These are phyloP conservation scores for Alternaria hordeiaustralica DNA, from an alignment of 2,329 filamentous ascomycete species.

Conservation along the genomic window DNA sequence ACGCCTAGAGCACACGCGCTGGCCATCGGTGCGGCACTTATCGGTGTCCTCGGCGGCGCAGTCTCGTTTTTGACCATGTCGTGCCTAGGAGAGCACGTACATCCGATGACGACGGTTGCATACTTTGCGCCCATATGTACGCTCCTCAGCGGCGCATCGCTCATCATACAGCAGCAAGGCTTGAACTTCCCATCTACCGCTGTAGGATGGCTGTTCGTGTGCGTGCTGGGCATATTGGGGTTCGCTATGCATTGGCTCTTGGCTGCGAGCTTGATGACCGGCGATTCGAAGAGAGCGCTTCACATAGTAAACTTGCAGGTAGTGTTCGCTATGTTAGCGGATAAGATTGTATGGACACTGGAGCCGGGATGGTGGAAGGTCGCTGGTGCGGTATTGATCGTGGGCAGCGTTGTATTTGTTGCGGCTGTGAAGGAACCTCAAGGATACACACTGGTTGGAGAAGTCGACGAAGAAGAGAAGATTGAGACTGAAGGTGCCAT, in stretches of 20 bases:
- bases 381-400: background rate
- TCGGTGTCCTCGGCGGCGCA: background rate
- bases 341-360: background rate
- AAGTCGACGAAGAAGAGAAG: background rate
- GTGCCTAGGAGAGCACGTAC: background rate
- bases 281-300: background rate
- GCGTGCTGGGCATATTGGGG: background rate
- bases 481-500: background rate
- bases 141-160: background rate
- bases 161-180: background rate
- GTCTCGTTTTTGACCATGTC: background rate
- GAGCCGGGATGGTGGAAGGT: background rate
- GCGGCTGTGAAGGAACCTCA: background rate
- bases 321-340: background rate
- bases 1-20: background rate
- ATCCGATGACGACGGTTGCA: background rate
- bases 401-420: background rate
- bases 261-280: conserved; percentile 1
- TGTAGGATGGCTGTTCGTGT: background rate
- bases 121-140: background rate
- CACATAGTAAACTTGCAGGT: background rate
- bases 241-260: background rate
- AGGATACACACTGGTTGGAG: background rate
- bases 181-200: background rate
- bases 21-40: background rate